Percentiles rank a stretch among this genome's conserved stretches.
Conservation (phyloP, 1,284 basidiomycete species). For the Microbotryomycetes sp. region DNA sequence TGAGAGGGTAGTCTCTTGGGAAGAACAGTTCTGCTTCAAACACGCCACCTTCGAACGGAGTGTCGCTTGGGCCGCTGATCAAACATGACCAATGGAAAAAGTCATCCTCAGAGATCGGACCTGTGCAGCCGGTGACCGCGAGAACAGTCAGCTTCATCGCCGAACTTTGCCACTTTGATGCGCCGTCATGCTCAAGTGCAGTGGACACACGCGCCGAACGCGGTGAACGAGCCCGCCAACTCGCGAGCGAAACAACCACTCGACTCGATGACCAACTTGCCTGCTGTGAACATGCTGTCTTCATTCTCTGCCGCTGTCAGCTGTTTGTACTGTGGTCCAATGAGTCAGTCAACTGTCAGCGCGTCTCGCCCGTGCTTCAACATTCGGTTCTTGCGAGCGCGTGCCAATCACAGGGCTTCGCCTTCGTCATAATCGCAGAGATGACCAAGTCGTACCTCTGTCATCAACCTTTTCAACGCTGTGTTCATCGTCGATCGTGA, state of each 20-base stretch:
- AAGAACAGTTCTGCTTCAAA: slow-evolving; percentile 90
- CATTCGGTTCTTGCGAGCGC: not conserved
- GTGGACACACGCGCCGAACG: not conserved
- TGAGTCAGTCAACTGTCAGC: not conserved
- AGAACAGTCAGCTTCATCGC: slow-evolving; percentile 5
- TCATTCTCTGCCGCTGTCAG: slow-evolving; percentile 59
- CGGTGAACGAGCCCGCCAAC: no score
- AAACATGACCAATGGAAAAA: slow-evolving; percentile 98
- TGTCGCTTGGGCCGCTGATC: slow-evolving; percentile 72
- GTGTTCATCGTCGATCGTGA: slow-evolving; percentile 18
- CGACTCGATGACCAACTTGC: no score
- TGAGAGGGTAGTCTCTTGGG: slow-evolving; percentile 85
- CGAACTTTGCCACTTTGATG: no score
- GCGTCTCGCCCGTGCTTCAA: not conserved
- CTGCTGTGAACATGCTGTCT: slow-evolving; percentile 89
- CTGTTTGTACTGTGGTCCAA: slow-evolving; percentile 36
- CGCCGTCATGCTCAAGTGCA: no score
- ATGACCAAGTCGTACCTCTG: slow-evolving; percentile 26
- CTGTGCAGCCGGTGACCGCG: slow-evolving; percentile 42
- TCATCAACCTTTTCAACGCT: slow-evolving; percentile 35
- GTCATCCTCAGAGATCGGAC: slow-evolving; percentile 86
- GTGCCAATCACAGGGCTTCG: not conserved
- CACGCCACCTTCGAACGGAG: slow-evolving; percentile 83
- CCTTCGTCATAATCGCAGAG: not conserved
- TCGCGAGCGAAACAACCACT: no score